Conservation (phyloP, 805 yeast genomes). For the Saccharomycopsis fibuligera region DNA sequence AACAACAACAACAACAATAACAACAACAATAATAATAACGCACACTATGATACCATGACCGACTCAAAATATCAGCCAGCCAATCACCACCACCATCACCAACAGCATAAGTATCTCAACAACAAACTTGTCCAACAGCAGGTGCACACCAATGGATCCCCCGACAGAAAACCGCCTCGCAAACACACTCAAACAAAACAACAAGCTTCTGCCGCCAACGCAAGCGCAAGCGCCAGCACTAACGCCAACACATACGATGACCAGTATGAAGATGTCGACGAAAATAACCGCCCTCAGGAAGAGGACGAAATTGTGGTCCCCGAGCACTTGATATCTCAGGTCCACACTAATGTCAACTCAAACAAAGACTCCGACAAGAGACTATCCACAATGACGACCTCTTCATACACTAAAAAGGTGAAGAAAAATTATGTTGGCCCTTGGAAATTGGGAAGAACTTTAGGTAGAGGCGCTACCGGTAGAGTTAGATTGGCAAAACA, state of each 20-base stretch:
- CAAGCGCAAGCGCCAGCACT: not conserved
- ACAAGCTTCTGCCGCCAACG: not conserved
- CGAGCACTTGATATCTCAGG: conserved; percentile 17
- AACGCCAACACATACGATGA: not conserved
- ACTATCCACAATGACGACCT: conserved; percentile 16
- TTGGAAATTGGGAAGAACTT: conserved; percentile 91
- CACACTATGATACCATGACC: too few species aligned
- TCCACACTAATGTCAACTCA: conserved; percentile 8
- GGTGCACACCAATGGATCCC: conserved; percentile 1
- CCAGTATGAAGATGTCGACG: not conserved
- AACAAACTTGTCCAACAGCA: not conserved
- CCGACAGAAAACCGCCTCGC: not conserved
- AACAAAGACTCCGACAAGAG: conserved; percentile 9
- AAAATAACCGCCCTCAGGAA: not conserved
- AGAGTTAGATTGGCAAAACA: conserved; percentile 90
- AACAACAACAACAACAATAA: conserved; percentile 6
- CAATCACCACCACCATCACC: too few species aligned
- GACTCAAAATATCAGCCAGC: too few species aligned
- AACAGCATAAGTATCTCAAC: not conserved
- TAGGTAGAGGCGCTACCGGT: conserved; percentile 96
- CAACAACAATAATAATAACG: not conserved
- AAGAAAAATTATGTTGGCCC: conserved; percentile 57
- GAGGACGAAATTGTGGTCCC: conserved; percentile 20
- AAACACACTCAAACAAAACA: not conserved
- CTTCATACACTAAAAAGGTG: conserved; percentile 20